Evolutionary conservation across 192 early-diverging fungal species (phyloP), one percentile per base, ranked within the genome.

Genomic region (Coemansia aciculifera): DNA sequence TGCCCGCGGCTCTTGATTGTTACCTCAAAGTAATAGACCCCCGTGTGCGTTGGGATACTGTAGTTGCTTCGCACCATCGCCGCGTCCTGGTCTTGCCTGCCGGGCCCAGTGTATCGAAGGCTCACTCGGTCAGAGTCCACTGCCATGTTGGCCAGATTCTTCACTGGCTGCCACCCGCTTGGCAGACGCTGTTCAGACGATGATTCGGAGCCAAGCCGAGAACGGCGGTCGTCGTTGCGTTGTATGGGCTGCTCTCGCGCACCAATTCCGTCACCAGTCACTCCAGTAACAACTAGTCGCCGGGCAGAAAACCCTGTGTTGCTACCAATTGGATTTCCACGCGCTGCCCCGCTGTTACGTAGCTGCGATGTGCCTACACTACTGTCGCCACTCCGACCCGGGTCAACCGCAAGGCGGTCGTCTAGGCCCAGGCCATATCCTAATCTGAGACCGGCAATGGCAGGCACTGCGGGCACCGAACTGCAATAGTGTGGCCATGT

Each of bases 1-100:
- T 88, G 75, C 34, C 96, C 98, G 77, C 96, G 95, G 75, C 85
- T 89, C 38, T 93, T 85, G 65, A 99, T 85, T 6, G 81, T 59
- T 10, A 95, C 86, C 72, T 99, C 98, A 71, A 85, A 99, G 77
- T 99, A 99, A 67, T 91, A 99, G 7, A 98, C 80, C 15, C 94
- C 95, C 67, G 89, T 89, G 60, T 93, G 90, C 9, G 88, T 77
- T 29, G 94, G 94, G 21, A 98, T 95, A 27, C 93, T 86, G 32
- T 81, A 64, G 81, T 98, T 94, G 12, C 90, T 73, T 64, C 91
- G 78, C 9, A 98, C 87, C 39, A 92, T 85, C 12, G 89, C 93
- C 9, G 95, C 93, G 74, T 98, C 92, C 6, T 68, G 62, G 67
- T 99, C 98, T 6, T 38, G 54, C 46, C 85, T 73, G 3, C 96